Conservation (phyloP, 257 asterid genomes). For the Ilex asprella region DNA sequence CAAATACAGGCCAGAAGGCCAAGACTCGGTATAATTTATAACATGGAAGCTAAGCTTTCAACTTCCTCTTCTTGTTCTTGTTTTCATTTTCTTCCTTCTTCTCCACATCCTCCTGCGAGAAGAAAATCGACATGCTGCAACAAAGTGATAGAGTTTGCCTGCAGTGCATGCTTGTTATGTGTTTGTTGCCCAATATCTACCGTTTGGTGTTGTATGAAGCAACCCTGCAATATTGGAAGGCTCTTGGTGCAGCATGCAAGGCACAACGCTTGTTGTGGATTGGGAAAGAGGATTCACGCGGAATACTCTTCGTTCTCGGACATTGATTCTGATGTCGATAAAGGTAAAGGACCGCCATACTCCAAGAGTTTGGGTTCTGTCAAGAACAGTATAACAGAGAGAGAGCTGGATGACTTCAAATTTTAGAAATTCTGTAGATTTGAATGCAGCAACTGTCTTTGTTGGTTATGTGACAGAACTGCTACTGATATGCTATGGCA, state of each 20-base stretch:
- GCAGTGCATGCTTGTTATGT: conserved; percentile 16
- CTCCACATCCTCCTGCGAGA: conserved; percentile 5
- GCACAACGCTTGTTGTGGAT: conserved; percentile 6
- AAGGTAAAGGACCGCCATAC: background rate
- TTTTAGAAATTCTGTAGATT: no score
- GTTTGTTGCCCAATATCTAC: conserved; percentile 21
- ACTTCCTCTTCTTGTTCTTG: conserved; percentile 1
- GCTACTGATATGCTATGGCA: no score
- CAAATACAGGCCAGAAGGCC: no score
- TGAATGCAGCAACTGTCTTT: no score
- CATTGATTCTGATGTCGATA: conserved; percentile 12
- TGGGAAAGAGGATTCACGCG: conserved; percentile 4
- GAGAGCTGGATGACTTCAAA: no score
- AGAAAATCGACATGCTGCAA: background rate
- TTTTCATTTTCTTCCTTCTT: background rate
- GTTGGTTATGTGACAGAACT: no score
- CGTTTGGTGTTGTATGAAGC: conserved; percentile 18
- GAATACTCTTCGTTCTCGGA: conserved; percentile 26
- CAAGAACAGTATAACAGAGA: background rate
- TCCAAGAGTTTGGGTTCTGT: background rate
- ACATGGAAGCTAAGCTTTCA: no score
- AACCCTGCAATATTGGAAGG: conserved; percentile 15
- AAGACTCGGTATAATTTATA: no score
- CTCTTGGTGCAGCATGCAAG: conserved; percentile 9
- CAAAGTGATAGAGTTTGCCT: conserved; percentile 16